These are phyloP conservation scores for Phytomonas francai DNA, from an alignment of 208 protist genomes.

Conservation along the genomic window DNA sequence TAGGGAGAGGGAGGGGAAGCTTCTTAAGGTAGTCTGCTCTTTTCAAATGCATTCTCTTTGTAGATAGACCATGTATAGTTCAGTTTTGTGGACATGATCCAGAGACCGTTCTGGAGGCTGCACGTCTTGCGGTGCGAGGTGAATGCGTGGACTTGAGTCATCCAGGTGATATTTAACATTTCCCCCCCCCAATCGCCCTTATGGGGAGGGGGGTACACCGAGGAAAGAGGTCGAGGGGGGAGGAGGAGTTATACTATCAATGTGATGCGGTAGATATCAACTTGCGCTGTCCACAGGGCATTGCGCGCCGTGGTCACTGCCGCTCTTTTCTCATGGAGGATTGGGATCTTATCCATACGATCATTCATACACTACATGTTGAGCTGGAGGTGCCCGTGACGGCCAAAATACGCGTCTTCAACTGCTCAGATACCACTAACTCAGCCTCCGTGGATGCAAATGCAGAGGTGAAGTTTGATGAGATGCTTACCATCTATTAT, in stretches of 20 bases:
- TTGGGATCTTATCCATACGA: constrained; percentile 70
- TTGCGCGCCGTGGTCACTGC: constrained; percentile 87
- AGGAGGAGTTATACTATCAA: constrained; percentile 19
- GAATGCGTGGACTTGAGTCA: constrained; percentile 19
- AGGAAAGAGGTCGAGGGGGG: neutral
- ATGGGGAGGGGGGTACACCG: neutral
- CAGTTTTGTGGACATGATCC: constrained; percentile 82
- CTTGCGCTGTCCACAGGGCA: constrained; percentile 90
- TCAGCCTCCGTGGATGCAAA: neutral
- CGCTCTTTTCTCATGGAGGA: constrained; percentile 90
- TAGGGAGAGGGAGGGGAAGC: neutral
- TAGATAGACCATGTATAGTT: constrained; percentile 77
- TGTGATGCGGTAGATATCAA: constrained; percentile 90
- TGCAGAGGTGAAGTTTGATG: constrained; percentile 28
- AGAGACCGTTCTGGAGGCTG: constrained; percentile 54
- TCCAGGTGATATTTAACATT: neutral
- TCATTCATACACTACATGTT: constrained; percentile 76
- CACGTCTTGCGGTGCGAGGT: constrained; percentile 39
- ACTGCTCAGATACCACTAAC: constrained; percentile 12
- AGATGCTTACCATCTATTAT: constrained; percentile 76
- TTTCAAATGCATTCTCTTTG: constrained; percentile 8
- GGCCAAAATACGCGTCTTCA: constrained; percentile 89
- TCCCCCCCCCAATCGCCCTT: constrained; percentile 5
- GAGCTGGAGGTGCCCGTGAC: constrained; percentile 88
- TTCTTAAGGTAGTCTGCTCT: neutral